Base-by-base conservation (phyloP, 2,329 filamentous ascomycete genomes). In the Monilinia fructigena region DNA sequence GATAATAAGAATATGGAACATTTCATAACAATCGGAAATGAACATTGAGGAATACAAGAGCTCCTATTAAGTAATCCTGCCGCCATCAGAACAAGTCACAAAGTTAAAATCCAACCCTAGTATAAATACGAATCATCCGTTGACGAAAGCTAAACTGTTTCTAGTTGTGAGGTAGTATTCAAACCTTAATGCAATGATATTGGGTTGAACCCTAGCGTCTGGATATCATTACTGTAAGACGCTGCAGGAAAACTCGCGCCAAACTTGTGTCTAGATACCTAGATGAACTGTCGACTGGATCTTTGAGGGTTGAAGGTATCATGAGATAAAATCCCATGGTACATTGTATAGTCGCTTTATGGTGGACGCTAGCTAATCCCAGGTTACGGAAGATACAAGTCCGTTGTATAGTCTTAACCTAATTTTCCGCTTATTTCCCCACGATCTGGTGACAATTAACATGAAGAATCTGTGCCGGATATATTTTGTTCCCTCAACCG, bases 401-500 rank as follows among this genome's bases (percentile, higher is more conserved):
- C 45, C 58, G 45, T 31, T 50, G 4, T 40, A 50, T 35, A 0
- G 11, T 40, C 11, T 16, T 20, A 31, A 42, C n/a, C 31, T 26
- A 52, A 7, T 61, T 11, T 26, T 11, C 28, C 58, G 45, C n/a
- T 38, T 12, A 8, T 38, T 38, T 50, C 14, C 58, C 56, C n/a
- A 50, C 14, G 58, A 60, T 60, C 58, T 50, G 42, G 45, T 60
- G 56, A 60, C 42, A 31, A 45, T 31, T n/a, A 47, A 47, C 35
- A 23, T 59, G 42, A 59, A 47, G 2, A n/a, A 48, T 35, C 26
- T 35, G 10, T 23, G 31, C 31, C 31, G 5, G 31, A 8, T 35
- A 35, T 7, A 8, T 35, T 35, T 35, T 35, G 31, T 35, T 35
- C 31, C 31, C 47, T 52, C 4, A 5, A 14, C 28, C 16, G 48